Evolutionary conservation across 2,329 filamentous ascomycete genomes (phyloP).

Genomic region (Phaeosphaeriaceae sp.): DNA sequence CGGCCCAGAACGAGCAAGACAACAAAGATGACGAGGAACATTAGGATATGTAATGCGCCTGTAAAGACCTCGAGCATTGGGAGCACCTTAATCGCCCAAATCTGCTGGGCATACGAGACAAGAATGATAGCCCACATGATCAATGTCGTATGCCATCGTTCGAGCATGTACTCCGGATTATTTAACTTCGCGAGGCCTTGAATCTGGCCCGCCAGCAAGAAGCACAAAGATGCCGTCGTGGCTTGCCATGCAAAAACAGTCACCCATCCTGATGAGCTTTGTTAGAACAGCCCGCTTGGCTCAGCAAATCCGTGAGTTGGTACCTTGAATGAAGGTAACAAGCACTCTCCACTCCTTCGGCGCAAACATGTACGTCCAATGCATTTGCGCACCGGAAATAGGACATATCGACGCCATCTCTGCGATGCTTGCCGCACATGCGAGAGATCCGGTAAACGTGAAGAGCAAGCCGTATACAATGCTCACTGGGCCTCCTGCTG

Average conservation of each 20-base stretch:
- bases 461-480: not conserved
- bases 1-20: not conserved
- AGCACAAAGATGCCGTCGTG: not conserved
- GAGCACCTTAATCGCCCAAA: not conserved
- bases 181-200: constrained; percentile 37
- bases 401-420: constrained; percentile 2
- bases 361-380: constrained; percentile 3
- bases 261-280: not conserved
- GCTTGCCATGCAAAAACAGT: constrained; percentile 3
- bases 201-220: constrained; percentile 6
- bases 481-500: not conserved
- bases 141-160: constrained; percentile 57
- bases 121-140: constrained; percentile 51
- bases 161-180: constrained; percentile 36
- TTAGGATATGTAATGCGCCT: not conserved
- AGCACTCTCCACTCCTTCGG: not conserved
- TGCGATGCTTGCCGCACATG: not conserved
- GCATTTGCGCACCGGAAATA: not conserved
- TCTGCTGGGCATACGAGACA: not conserved
- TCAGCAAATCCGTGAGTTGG: too few species aligned
- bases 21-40: not conserved
- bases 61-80: not conserved
- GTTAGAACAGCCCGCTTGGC: too few species aligned
- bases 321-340: not conserved
- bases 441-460: not conserved